Conservation (phyloP, 306 rosid species). For the Cicer chorassanicum region DNA sequence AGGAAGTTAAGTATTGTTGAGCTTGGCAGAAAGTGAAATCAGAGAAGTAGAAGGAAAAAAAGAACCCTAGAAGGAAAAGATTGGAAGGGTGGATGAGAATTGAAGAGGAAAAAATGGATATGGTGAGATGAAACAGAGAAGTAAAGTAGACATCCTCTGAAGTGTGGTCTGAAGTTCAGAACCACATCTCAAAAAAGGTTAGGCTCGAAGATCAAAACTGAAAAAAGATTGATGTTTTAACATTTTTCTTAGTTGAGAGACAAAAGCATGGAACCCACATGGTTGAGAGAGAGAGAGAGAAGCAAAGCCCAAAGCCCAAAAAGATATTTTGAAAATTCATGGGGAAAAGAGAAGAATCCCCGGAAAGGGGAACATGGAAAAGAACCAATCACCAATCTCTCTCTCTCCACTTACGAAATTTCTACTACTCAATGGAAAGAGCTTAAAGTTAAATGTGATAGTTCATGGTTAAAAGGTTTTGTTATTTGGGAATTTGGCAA, state of each 20-base stretch:
- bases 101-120: conserved; percentile 55
- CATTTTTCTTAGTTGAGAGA: conserved; percentile 54
- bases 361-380: conserved; percentile 51
- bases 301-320: conserved; percentile 83
- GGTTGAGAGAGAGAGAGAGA: conserved; percentile 48
- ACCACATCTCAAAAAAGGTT: conserved; percentile 67
- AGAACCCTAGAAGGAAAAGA: conserved; percentile 49
- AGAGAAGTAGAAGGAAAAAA: conserved; percentile 8
- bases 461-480: too few species aligned
- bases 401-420: not conserved
- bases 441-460: not conserved
- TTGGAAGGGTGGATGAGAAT: conserved; percentile 37
- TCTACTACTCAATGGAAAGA: conserved; percentile 30
- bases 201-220: conserved; percentile 65
- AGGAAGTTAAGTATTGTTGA: conserved; percentile 42
- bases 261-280: conserved; percentile 78
- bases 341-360: conserved; percentile 60
- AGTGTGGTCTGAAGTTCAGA: conserved; percentile 53
- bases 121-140: conserved; percentile 62
- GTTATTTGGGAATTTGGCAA: too few species aligned
- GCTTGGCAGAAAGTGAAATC: conserved; percentile 36
- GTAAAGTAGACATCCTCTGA: conserved; percentile 62
- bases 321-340: conserved; percentile 59
- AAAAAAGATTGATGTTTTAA: conserved; percentile 54
- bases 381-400: conserved; percentile 52